phyloP scores from a whole-genome alignment of 2,329 filamentous ascomycete species.

The Colletotrichum shisoi region DNA sequence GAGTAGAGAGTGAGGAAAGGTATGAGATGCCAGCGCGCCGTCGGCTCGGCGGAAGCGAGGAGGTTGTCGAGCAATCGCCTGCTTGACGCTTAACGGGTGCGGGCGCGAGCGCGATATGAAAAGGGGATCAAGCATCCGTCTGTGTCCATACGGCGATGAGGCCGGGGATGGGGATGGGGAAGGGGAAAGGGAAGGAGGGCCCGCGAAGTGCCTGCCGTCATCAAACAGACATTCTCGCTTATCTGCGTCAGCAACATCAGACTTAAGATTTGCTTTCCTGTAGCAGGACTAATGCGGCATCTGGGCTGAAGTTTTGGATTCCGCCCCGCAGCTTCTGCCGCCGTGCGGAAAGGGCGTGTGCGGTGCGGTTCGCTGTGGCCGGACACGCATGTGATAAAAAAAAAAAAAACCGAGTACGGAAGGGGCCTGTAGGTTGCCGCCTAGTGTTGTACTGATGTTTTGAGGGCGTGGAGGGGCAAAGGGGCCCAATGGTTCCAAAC shows the following conservation, averaged over 20 bases:
- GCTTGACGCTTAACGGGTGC: not conserved
- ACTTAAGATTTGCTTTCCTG: conserved; percentile 23
- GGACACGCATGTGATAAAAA: not conserved
- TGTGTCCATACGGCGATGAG: too few species aligned
- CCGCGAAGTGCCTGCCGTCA: conserved; percentile 1
- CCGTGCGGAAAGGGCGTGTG: not conserved
- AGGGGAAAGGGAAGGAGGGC: too few species aligned
- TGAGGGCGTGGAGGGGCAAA: not conserved
- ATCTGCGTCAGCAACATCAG: conserved; percentile 11
- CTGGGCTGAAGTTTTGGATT: not conserved
- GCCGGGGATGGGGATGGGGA: too few species aligned
- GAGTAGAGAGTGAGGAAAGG: too few species aligned
- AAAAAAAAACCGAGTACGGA: not conserved
- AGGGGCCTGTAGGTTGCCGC: not conserved
- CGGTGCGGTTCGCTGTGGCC: not conserved
- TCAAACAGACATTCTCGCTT: conserved; percentile 31
- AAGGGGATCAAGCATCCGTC: not conserved
- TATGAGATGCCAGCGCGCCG: not conserved
- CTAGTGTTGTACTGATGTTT: not conserved
- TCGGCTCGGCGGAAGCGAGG: not conserved
- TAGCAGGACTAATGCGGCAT: not conserved
- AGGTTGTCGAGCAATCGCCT: not conserved
- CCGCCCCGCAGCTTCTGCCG: not conserved
- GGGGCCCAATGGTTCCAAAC: too few species aligned
- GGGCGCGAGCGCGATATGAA: not conserved